phyloP scores from a whole-genome alignment of 2,329 filamentous ascomycete species.

The Chaetomium strumarium region DNA sequence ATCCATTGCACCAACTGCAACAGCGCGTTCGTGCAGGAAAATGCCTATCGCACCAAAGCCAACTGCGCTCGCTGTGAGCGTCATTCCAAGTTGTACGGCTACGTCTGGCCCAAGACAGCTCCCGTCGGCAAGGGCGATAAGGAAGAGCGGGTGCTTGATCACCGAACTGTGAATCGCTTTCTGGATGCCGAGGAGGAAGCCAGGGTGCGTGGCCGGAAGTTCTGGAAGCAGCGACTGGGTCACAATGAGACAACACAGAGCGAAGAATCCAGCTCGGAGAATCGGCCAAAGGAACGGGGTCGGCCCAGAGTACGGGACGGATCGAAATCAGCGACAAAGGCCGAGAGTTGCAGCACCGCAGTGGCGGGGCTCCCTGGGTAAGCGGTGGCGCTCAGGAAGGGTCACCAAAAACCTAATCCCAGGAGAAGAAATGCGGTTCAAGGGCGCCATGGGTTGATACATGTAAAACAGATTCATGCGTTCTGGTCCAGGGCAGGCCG shows the following conservation, averaged over 20 bases:
- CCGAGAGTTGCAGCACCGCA: too few species aligned
- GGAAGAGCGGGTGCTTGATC: slow-evolving; percentile 69
- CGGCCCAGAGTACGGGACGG: slow-evolving; percentile 1
- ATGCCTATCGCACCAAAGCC: slow-evolving; percentile 79
- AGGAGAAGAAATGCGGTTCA: too few species aligned
- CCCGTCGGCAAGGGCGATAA: slow-evolving; percentile 68
- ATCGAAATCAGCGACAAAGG: too few species aligned
- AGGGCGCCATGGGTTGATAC: too few species aligned
- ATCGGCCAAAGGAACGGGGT: neutral
- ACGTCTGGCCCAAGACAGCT: slow-evolving; percentile 92
- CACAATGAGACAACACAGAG: neutral
- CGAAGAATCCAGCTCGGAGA: neutral
- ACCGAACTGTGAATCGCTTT: slow-evolving; percentile 82
- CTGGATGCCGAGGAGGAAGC: slow-evolving; percentile 64
- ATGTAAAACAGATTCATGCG: too few species aligned
- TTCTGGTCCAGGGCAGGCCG: too few species aligned
- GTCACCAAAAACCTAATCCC: too few species aligned
- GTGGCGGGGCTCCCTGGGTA: too few species aligned
- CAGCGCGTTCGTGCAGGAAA: slow-evolving; percentile 75
- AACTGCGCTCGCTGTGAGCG: slow-evolving; percentile 90
- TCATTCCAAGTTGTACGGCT: slow-evolving; percentile 93
- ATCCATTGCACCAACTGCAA: slow-evolving; percentile 83
- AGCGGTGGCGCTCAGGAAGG: too few species aligned
- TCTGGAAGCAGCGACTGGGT: slow-evolving; percentile 16
- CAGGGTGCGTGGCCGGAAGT: slow-evolving; percentile 40